Base-by-base conservation (phyloP, 768 basidiomycete species). In the Trametes elegans region DNA sequence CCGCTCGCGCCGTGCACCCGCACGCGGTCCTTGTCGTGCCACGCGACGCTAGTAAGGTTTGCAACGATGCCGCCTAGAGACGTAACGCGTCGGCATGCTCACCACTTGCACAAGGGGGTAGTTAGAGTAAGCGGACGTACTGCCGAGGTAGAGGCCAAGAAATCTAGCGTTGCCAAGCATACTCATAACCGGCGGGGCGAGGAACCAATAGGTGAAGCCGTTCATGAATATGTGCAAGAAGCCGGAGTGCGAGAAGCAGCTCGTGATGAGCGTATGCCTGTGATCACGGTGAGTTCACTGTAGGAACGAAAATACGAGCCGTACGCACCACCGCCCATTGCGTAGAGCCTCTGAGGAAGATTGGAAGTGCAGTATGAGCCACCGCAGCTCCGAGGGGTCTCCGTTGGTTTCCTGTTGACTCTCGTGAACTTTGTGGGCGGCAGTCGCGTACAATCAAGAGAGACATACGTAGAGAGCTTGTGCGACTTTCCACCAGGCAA, bases 231-330 rank as follows among this genome's bases (percentile, higher is more conserved):
- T 78, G 64, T 92, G 90, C 0, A 66, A 58, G n/a, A 76, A 34
- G 26, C 78, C 74, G 60, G 76, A 68, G 62, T 92, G 89, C 4
- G 88, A 89, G 73, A 93, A 93, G 55, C 75, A 77, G 16, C 80
- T 73, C 0, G 90, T 88, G 9, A 90, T 59, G 23, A 84, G 72
- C 0, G 88, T 90, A 88, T 88, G 92, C 65, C 90, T 93, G 49
- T 13, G n/a, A 2, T 16, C 26, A 39, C 18, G 0, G 7, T 19
- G 8, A 49, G 18, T 11, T 32, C 40, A 2, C 21, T n/a, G 24
- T 16, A 9, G 28, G 16, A 19, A 8, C 27, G 16, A 14, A n/a
- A 29, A 10, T 29, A 8, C 24, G 29, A 10, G 1, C 3, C 18
- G 24, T 18, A 76, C 83, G 26, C 57, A 89, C 87, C 86, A 62